Evolutionary conservation across 208 protist genomes (phyloP).

Genomic region (Acanthamoeba culbertsoni): DNA sequence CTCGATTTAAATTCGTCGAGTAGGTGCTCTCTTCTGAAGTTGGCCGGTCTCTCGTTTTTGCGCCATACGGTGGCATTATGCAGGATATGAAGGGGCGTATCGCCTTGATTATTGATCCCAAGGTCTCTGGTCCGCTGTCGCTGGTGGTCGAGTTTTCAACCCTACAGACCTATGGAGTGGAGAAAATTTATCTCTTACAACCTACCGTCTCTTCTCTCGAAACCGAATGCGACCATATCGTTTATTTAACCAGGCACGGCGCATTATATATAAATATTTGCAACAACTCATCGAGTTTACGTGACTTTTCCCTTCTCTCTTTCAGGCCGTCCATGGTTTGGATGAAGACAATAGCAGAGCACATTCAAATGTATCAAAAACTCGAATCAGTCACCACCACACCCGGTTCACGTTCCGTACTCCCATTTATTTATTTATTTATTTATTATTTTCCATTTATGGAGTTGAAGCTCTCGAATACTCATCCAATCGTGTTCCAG

Average conservation of each 20-base stretch:
- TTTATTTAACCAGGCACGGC: neutral
- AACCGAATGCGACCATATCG: conserved; percentile 19
- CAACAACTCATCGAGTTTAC: too few species aligned
- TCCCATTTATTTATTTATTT: too few species aligned
- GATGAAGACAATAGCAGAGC: conserved; percentile 10
- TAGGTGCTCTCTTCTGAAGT: too few species aligned
- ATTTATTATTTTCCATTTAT: too few species aligned
- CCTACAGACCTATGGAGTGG: conserved; percentile 27
- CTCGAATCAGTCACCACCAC: neutral
- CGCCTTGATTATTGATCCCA: neutral
- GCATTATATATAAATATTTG: neutral
- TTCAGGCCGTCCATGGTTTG: neutral
- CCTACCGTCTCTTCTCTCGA: neutral
- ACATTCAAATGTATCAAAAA: conserved; percentile 21
- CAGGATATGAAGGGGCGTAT: neutral
- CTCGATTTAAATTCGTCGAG: neutral
- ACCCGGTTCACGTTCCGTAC: neutral
- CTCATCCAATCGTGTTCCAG: too few species aligned
- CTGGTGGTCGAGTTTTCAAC: conserved; percentile 32
- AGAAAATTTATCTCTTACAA: conserved; percentile 1
- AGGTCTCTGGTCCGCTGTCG: neutral
- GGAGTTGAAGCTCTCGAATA: too few species aligned
- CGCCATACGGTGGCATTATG: neutral
- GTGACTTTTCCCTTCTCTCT: neutral
- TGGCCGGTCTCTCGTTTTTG: neutral